Conservation (phyloP, 257 asterid genomes). For the Solanum pinnatisectum region DNA sequence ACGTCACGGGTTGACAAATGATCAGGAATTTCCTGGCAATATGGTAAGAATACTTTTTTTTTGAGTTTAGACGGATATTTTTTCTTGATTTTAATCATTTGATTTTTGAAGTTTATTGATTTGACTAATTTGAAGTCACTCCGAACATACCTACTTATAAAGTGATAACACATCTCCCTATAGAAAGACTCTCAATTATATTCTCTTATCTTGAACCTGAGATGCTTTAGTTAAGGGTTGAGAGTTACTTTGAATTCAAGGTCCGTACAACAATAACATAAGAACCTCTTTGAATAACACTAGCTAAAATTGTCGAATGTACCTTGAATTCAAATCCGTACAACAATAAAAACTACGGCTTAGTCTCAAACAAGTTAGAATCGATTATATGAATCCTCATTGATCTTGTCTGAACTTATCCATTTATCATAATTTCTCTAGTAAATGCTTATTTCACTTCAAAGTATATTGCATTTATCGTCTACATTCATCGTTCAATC, state of each 20-base stretch:
- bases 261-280: too few relatives aligned
- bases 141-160: not conserved
- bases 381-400: not conserved
- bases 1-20: not conserved
- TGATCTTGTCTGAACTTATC: not conserved
- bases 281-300: not conserved
- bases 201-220: not conserved
- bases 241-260: not conserved
- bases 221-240: not conserved
- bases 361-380: not conserved
- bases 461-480: not conserved
- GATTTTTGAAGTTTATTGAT: not conserved
- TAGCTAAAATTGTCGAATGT: not conserved
- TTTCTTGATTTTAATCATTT: not conserved
- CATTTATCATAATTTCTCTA: not conserved
- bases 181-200: not conserved
- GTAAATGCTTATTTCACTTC: not conserved
- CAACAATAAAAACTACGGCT: not conserved
- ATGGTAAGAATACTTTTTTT: not conserved
- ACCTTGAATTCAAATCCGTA: not conserved
- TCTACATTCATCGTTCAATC: not conserved
- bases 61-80: not conserved
- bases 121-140: not conserved
- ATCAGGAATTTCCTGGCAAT: not conserved
- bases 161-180: not conserved